Evolutionary conservation across 805 yeast genomes (phyloP), one percentile per base, ranked within the genome.

Genomic region (Cyberlindnera suaveolens): DNA sequence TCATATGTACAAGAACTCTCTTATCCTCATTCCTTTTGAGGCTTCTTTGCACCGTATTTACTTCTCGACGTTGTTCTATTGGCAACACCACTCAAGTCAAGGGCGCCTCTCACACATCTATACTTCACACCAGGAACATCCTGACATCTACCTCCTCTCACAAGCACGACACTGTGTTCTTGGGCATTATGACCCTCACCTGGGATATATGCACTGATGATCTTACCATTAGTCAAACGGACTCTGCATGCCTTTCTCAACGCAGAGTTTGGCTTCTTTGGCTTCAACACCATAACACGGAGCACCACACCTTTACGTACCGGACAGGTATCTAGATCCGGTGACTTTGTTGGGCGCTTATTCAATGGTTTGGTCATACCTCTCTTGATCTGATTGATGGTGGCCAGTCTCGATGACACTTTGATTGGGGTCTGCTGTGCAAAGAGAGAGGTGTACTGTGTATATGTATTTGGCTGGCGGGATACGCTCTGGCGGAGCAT

Each of bases 181-280:
- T 93, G 98, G 18, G 95, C 83, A 60, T 93, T 93, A 66, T 93
- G 99, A 17, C 99, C 99, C 62, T 93, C 97, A 43, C 99, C 99
- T 14, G 97, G 96, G 45, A 93, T 93, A 63, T 89, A 90, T 1
- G 96, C 96, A 37, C 91, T 82, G 15, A 93, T 77, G 39, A 86
- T 81, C 51, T 82, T 83, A 23, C 98, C 99, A 57, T 86, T 91
- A 10, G 95, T 77, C 48, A 93, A 73, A 66, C 96, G 78, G 18
- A 93, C 98, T 71, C 98, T 84, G 50, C 95, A 89, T 38, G 95
- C 96, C 65, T 93, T 93, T 68, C 99, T 78, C 68, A 90, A 91
- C 16, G 99, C 97, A 36, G 98, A 91, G 70, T 93, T 93, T 31
- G 99, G 99, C 64, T 93, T 93, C 72, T 93, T 93, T 37, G 99